Percentiles rank a stretch among this genome's conserved stretches.
Evolutionary conservation across 1,284 basidiomycete genomes (phyloP).

Genomic region (Pulchroboletus neoregius): DNA sequence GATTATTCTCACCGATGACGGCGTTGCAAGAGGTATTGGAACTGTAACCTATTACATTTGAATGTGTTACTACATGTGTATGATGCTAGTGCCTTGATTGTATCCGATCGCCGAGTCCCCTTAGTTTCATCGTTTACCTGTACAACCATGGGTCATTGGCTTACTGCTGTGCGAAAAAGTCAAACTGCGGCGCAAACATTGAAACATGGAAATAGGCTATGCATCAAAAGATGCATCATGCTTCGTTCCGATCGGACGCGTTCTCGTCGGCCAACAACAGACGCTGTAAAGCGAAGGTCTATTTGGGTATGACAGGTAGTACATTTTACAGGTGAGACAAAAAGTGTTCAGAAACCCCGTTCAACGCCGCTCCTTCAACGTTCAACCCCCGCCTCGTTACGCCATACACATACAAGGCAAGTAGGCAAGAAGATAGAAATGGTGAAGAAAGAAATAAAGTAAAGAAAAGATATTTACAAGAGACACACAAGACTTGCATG

Average conservation of each 20-base stretch:
- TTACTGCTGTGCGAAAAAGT: not conserved
- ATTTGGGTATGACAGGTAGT: slow-evolving; percentile 27
- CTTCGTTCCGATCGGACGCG: not conserved
- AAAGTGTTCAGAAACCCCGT: slow-evolving; percentile 21
- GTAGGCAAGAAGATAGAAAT: slow-evolving; percentile 11
- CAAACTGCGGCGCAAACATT: not conserved
- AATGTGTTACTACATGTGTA: slow-evolving; percentile 3
- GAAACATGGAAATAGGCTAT: not conserved
- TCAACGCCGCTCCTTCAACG: slow-evolving; percentile 14
- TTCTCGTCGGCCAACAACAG: not conserved
- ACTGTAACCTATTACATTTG: slow-evolving; percentile 15
- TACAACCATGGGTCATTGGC: not conserved
- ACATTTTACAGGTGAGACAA: slow-evolving; percentile 26
- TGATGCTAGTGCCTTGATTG: not conserved
- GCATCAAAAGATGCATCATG: not conserved
- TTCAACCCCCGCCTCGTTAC: slow-evolving; percentile 10
- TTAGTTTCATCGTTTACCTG: not conserved
- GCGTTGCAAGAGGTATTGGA: slow-evolving; percentile 3
- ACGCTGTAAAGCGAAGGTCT: slow-evolving; percentile 15
- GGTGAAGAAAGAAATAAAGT: not conserved
- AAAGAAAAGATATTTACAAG: slow-evolving; percentile 13
- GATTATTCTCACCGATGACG: slow-evolving; percentile 1
- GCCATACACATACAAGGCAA: slow-evolving; percentile 30
- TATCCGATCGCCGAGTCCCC: no score
- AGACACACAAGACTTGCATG: no score